phyloP scores from a whole-genome alignment of 768 basidiomycete genomes.

The Clitopilus hobsonii region DNA sequence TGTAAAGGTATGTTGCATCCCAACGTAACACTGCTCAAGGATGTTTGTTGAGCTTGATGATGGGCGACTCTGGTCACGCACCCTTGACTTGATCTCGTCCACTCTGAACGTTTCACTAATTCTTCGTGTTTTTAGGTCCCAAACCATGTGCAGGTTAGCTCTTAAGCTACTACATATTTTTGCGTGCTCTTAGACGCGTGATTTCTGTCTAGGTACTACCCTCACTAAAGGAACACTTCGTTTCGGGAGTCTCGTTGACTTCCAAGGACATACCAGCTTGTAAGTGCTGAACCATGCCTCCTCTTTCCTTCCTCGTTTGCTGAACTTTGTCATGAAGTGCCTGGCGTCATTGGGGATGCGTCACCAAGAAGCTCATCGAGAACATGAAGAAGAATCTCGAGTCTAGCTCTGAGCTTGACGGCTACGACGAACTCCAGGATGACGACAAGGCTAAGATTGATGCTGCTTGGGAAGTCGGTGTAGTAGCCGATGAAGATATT shows the following conservation, averaged over 20 bases:
- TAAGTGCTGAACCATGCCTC: conserved; percentile 21
- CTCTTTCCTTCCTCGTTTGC: conserved; percentile 1
- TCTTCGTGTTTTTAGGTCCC: conserved; percentile 43
- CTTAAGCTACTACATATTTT: background rate
- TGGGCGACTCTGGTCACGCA: conserved; percentile 8
- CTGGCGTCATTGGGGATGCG: conserved; percentile 94
- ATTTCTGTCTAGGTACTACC: conserved; percentile 46
- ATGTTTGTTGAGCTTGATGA: conserved; percentile 1
- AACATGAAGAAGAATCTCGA: conserved; percentile 67
- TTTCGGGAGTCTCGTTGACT: conserved; percentile 70
- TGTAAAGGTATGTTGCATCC: conserved; percentile 62
- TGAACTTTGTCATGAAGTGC: conserved; percentile 31
- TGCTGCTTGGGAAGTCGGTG: conserved; percentile 72
- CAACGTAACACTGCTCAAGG: background rate
- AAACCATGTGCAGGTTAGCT: conserved; percentile 69
- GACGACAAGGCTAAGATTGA: conserved; percentile 70
- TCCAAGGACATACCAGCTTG: conserved; percentile 68
- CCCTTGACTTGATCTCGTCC: conserved; percentile 17
- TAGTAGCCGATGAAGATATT: conserved; percentile 81
- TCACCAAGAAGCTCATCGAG: conserved; percentile 58
- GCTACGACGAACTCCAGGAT: conserved; percentile 66
- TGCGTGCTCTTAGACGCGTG: conserved; percentile 12
- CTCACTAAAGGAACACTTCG: conserved; percentile 73
- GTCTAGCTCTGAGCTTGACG: conserved; percentile 71
- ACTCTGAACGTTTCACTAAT: conserved; percentile 12